A percentile compares a stretch with the other conserved stretches of the same genome.
phyloP scores from a whole-genome alignment of 2,329 filamentous ascomycete species.

The Penicillium decumbens region DNA sequence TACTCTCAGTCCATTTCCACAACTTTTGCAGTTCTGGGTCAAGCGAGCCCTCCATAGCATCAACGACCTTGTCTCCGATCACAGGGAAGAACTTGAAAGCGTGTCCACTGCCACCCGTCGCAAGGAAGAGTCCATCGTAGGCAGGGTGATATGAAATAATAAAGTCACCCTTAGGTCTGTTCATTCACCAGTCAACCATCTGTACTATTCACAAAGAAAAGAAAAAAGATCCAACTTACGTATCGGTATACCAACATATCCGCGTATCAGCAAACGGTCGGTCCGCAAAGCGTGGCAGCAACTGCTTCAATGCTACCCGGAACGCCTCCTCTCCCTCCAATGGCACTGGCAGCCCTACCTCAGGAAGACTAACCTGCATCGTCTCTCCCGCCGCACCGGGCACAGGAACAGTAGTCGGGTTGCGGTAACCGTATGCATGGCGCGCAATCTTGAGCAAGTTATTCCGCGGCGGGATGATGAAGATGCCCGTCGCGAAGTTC shows the following conservation, averaged over 20 bases:
- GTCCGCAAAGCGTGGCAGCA: constrained; percentile 57
- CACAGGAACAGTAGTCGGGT: constrained; percentile 36
- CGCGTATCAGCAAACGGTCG: constrained; percentile 60
- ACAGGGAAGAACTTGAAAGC: constrained; percentile 53
- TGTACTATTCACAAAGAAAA: background rate
- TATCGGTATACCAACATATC: constrained; percentile 74
- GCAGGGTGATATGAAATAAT: constrained; percentile 65
- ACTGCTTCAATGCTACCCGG: constrained; percentile 55
- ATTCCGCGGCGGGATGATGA: constrained; percentile 52
- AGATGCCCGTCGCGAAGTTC: constrained; percentile 49
- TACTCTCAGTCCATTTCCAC: constrained; percentile 40
- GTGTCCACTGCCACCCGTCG: constrained; percentile 52
- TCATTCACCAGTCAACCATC: background rate
- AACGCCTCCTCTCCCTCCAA: constrained; percentile 59
- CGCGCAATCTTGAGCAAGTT: constrained; percentile 64
- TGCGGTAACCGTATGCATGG: constrained; percentile 64
- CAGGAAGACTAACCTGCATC: constrained; percentile 40
- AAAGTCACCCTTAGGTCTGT: constrained; percentile 60
- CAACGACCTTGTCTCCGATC: constrained; percentile 50
- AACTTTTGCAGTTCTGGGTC: constrained; percentile 38
- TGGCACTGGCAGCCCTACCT: constrained; percentile 37
- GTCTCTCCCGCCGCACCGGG: constrained; percentile 20
- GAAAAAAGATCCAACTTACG: constrained; percentile 34
- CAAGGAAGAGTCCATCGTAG: constrained; percentile 48
- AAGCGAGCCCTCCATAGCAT: constrained; percentile 44